Conservation (phyloP, 306 rosid genomes). For the Pterocarpus macrocarpus region DNA sequence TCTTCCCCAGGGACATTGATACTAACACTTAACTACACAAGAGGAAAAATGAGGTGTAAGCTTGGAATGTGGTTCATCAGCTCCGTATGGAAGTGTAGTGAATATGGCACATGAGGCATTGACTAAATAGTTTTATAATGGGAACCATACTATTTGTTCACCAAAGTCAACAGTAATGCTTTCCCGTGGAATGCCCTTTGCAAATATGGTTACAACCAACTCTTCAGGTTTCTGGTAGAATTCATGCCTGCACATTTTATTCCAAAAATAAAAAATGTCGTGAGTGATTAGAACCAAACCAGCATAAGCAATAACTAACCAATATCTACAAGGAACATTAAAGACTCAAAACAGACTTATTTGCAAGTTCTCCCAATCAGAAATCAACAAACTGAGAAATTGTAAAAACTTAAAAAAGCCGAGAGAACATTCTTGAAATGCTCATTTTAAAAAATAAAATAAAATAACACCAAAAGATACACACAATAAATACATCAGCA, state of each 20-base stretch:
- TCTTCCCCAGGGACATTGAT: conserved; percentile 76
- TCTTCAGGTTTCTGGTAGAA: conserved; percentile 80
- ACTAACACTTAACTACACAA: conserved; percentile 73
- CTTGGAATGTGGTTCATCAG: conserved; percentile 27
- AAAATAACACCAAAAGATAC: conserved; percentile 4
- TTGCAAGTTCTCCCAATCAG: neutral
- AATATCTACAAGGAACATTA: conserved; percentile 5
- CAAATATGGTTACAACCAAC: conserved; percentile 83
- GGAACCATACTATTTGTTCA: conserved; percentile 82
- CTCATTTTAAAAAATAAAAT: neutral
- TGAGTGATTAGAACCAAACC: neutral
- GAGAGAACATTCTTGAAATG: neutral
- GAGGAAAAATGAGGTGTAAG: conserved; percentile 10
- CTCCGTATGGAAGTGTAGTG: conserved; percentile 1
- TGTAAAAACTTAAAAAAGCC: neutral
- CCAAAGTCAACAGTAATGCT: conserved; percentile 73
- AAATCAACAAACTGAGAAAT: conserved; percentile 2
- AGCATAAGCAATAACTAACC: conserved; percentile 1
- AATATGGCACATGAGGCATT: conserved; percentile 15
- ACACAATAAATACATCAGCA: neutral
- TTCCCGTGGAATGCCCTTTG: conserved; percentile 72
- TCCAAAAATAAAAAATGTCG: conserved; percentile 23
- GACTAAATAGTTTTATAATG: conserved; percentile 29
- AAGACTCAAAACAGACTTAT: neutral
- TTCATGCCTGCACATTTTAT: conserved; percentile 71